Base-by-base conservation (phyloP, 2,329 filamentous ascomycete species). In the Aureobasidium sp. region DNA sequence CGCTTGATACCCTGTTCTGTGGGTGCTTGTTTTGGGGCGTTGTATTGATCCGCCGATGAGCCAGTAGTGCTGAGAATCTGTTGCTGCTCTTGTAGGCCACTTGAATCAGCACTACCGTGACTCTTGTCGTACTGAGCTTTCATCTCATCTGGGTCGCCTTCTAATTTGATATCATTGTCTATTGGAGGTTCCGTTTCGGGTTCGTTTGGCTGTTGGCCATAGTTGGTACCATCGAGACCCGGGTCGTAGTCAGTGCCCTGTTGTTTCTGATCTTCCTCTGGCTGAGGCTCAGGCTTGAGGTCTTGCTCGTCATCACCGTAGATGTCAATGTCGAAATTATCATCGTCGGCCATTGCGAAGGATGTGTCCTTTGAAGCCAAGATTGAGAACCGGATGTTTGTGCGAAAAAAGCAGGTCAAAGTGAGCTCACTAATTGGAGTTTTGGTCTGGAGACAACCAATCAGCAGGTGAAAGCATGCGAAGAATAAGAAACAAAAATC, bases 321-420 rank as follows among this genome's bases (percentile, higher is more conserved):
- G 75, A 87, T 86, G 73, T 87, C 85, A 78, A 87, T 86, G 69
- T 87, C 84, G 78, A 87, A 87, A 71, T 85, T 86, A 74, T 87
- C 84, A 75, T 87, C 84, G 72, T 86, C 84, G 70, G 82, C 78
- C 72, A 66, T 66, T 13, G 29, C 48, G 58, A 26, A 47, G 39
- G 50, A 53, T n/a, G 27, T 34, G 44, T 23, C 27, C 50, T 37
- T 42, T 41, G n/a, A 41, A 20, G 50, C 36, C 7, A 17, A 26
- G 20, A 27, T 42, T 42, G 7, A 26, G 10, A 9, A 15, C 26
- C 26, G 23, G 26, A 32, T 50, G 34, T 50, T 26, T 34, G 61
- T 41, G 36, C 6, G 15, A 12, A 36, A 23, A 15, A 44, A 6
- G 34, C 55, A 44, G 53, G 34, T 47, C 39, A 51, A 48, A 36